Percentiles rank a stretch among this genome's conserved stretches.
These are phyloP conservation scores for Endotrypanum monterogeii DNA, from an alignment of 208 protist genomes.

Conservation along the genomic window DNA sequence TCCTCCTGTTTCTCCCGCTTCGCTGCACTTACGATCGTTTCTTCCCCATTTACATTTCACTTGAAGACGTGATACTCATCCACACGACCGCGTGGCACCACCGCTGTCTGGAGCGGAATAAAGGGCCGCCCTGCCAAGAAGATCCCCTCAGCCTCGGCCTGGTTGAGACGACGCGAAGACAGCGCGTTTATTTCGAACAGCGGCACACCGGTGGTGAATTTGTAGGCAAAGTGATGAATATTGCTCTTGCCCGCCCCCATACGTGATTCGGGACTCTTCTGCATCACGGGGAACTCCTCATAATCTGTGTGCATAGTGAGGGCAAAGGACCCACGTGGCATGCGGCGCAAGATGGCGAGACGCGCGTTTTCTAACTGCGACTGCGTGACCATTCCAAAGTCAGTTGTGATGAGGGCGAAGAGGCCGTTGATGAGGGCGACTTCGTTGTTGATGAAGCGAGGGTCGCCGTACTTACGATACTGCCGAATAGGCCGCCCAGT, in stretches of 20 bases:
- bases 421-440: constrained; percentile 79
- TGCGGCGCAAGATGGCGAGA: constrained; percentile 83
- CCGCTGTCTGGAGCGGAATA: constrained; percentile 87
- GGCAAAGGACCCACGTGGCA: constrained; percentile 82
- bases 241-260: constrained; percentile 91
- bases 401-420: constrained; percentile 85
- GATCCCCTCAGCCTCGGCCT: constrained; percentile 90
- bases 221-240: constrained; percentile 92
- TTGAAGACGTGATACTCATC: constrained; percentile 92
- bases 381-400: constrained; percentile 91
- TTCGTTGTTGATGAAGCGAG: constrained; percentile 92
- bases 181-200: constrained; percentile 84
- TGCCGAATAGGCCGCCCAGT: constrained; percentile 81
- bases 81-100: constrained; percentile 88
- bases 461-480: constrained; percentile 86
- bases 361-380: constrained; percentile 89
- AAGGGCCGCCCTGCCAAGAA: constrained; percentile 81
- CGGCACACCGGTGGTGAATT: constrained; percentile 89
- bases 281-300: constrained; percentile 89
- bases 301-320: constrained; percentile 91
- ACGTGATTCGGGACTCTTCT: constrained; percentile 89
- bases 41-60: constrained; percentile 26
- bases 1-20: neutral
- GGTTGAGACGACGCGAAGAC: constrained; percentile 69
- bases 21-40: neutral